These are phyloP conservation scores for Mycena vitilis DNA, from an alignment of 768 basidiomycete genomes.

Conservation along the genomic window DNA sequence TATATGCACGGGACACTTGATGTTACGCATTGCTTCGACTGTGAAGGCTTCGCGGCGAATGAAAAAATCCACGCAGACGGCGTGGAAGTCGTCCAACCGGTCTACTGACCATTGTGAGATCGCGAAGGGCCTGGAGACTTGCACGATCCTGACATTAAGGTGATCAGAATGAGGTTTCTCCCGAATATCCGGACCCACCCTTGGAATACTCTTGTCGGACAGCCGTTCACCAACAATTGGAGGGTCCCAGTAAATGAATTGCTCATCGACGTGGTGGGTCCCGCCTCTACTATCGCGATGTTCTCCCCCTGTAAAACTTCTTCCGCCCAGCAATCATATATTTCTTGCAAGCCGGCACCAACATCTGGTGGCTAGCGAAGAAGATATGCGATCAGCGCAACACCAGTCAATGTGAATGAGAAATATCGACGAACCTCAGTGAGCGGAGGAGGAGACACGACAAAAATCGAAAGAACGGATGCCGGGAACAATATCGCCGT, in stretches of 20 bases:
- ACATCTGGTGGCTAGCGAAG: conserved; percentile 31
- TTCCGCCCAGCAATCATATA: conserved; percentile 36
- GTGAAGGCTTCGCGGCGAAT: conserved; percentile 26
- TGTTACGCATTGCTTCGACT: conserved; percentile 14
- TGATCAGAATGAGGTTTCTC: neutral
- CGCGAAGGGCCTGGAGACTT: neutral
- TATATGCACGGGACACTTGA: conserved; percentile 29
- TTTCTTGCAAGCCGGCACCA: conserved; percentile 34
- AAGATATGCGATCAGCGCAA: no score
- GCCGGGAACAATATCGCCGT: conserved; percentile 29
- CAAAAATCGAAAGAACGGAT: conserved; percentile 21
- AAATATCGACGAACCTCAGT: conserved; percentile 25
- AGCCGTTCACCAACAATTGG: conserved; percentile 29
- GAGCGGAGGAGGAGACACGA: conserved; percentile 11
- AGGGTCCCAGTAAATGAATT: conserved; percentile 29
- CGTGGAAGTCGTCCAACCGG: conserved; percentile 25
- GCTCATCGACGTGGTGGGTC: conserved; percentile 8
- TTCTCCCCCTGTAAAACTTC: conserved; percentile 14
- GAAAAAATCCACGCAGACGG: conserved; percentile 34
- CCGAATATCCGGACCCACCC: neutral
- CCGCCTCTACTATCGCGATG: neutral
- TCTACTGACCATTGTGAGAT: conserved; percentile 16
- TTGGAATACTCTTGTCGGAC: neutral
- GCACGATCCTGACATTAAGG: conserved; percentile 13
- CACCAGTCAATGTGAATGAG: no score